phyloP scores from a whole-genome alignment of 345 rosid species.

The Gossypium rotundifolium region DNA sequence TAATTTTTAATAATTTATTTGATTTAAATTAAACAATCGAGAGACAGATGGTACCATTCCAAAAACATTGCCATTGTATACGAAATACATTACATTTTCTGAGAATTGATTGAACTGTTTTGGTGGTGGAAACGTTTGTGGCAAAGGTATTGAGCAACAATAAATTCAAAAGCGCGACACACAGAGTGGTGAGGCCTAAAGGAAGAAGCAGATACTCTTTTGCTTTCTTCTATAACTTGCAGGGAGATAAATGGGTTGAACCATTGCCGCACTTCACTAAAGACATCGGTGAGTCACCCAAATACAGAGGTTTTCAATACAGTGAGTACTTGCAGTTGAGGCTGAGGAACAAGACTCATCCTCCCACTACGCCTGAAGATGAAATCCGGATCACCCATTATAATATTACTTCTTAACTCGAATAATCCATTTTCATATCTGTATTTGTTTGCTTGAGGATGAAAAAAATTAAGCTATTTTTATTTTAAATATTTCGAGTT shows the following conservation, averaged over 20 bases:
- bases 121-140: too few relatives aligned
- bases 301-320: constrained; percentile 35
- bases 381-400: constrained; percentile 45
- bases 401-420: constrained; percentile 8
- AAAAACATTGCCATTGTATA: too few relatives aligned
- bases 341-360: constrained; percentile 45
- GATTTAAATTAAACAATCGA: too few relatives aligned
- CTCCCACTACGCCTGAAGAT: constrained; percentile 41
- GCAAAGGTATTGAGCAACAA: constrained; percentile 39
- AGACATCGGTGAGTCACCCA: constrained; percentile 40
- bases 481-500: too few relatives aligned
- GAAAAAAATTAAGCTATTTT: too few relatives aligned
- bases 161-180: constrained; percentile 47
- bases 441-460: not conserved
- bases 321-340: constrained; percentile 38
- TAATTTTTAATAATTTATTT: too few relatives aligned
- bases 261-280: constrained; percentile 40
- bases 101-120: too few relatives aligned
- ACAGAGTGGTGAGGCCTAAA: constrained; percentile 41
- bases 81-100: too few relatives aligned
- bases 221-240: constrained; percentile 45
- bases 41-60: too few relatives aligned
- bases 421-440: not conserved
- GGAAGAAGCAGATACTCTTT: constrained; percentile 35
- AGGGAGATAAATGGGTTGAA: constrained; percentile 48